A percentile compares a stretch with the other conserved stretches of the same genome.
Evolutionary conservation across 179 eudicot species (phyloP).

Genomic region (Beta lomatogona): DNA sequence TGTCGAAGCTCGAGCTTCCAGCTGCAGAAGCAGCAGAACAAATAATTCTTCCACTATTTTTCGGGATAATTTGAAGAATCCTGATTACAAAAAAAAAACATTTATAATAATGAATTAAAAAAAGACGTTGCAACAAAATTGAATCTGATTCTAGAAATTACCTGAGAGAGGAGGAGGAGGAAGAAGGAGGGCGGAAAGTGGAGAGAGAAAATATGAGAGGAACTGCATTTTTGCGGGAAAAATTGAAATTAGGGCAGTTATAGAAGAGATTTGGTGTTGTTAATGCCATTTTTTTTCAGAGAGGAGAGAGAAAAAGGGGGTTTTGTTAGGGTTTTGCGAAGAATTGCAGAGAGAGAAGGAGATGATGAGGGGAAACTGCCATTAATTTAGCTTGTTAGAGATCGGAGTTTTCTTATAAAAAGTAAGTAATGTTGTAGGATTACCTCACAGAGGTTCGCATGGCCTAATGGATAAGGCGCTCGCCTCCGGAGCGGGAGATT

Average conservation of each 20-base stretch:
- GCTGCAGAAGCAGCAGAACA: constrained; percentile 81
- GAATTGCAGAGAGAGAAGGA: background rate
- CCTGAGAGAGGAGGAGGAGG: constrained; percentile 33
- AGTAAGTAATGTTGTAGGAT: too few relatives aligned
- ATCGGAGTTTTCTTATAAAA: background rate
- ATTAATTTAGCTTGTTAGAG: background rate
- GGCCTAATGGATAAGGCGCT: constrained; percentile 40
- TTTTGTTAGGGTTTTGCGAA: constrained; percentile 22
- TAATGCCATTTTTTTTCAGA: constrained; percentile 34
- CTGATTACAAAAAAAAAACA: constrained; percentile 26
- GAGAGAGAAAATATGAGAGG: constrained; percentile 29
- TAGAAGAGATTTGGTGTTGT: constrained; percentile 36
- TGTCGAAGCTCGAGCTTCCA: constrained; percentile 64
- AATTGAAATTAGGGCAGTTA: constrained; percentile 33
- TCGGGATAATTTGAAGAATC: constrained; percentile 33
- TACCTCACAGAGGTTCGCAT: background rate
- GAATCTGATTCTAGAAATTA: constrained; percentile 1
- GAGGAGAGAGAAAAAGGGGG: background rate
- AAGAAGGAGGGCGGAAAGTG: constrained; percentile 21
- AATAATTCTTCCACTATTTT: constrained; percentile 32
- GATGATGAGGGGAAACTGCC: background rate
- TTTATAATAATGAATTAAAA: background rate
- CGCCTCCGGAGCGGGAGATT: constrained; percentile 53
- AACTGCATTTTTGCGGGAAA: constrained; percentile 25
- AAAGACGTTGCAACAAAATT: background rate